Conservation (phyloP, 2,329 filamentous ascomycete genomes). For the Aureobasidium sp. region DNA sequence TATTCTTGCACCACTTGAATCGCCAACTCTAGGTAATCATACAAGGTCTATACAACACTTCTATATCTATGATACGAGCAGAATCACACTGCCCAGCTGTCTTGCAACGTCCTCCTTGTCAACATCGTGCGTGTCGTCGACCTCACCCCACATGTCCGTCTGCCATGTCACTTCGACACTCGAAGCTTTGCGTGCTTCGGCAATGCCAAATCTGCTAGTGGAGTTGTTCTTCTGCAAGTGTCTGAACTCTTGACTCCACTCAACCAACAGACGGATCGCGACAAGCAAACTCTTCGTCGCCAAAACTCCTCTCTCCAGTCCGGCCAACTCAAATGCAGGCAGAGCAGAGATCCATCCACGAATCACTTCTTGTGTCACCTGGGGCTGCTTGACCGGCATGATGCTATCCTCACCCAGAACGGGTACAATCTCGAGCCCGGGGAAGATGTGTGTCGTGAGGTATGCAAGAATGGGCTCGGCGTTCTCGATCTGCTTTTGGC, state of each 20-base stretch:
- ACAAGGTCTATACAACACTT: neutral
- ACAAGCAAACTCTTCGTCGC: slow-evolving; percentile 81
- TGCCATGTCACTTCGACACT: slow-evolving; percentile 88
- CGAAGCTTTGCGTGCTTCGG: slow-evolving; percentile 69
- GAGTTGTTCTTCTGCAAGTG: slow-evolving; percentile 37
- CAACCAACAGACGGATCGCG: slow-evolving; percentile 65
- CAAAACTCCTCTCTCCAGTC: slow-evolving; percentile 71
- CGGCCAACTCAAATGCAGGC: slow-evolving; percentile 72
- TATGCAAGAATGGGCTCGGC: slow-evolving; percentile 64
- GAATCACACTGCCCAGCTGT: slow-evolving; percentile 77
- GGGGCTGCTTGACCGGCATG: slow-evolving; percentile 62
- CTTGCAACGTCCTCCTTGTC: slow-evolving; percentile 80
- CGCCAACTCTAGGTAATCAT: neutral
- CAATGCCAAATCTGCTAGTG: slow-evolving; percentile 57
- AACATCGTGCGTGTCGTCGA: slow-evolving; percentile 97
- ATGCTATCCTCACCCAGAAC: slow-evolving; percentile 72
- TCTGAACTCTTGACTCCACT: slow-evolving; percentile 73
- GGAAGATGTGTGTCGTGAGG: slow-evolving; percentile 69
- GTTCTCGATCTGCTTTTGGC: slow-evolving; percentile 61
- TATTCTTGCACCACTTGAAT: neutral
- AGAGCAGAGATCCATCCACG: slow-evolving; percentile 67
- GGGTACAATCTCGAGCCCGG: slow-evolving; percentile 67
- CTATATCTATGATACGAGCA: slow-evolving; percentile 51
- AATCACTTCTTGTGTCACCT: slow-evolving; percentile 68
- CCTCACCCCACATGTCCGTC: slow-evolving; percentile 85